Conservation (phyloP, 2,329 filamentous ascomycete species). For the Metarhizium guizhouense region DNA sequence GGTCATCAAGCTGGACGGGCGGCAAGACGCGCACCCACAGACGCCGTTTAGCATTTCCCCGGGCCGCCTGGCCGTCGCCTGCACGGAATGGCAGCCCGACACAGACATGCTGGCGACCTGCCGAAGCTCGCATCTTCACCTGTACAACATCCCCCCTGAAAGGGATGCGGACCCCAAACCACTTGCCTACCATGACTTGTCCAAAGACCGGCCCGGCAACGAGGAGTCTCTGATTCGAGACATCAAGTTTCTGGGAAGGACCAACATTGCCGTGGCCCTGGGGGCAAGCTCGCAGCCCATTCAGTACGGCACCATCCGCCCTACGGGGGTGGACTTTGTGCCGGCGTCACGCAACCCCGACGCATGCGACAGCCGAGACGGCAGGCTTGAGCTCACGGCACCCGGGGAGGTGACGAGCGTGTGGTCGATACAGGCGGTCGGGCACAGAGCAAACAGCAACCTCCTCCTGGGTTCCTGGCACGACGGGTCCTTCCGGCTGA, state of each 20-base stretch:
- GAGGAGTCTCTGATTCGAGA: constrained; percentile 19
- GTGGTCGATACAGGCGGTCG: constrained; percentile 37
- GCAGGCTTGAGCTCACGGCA: no score
- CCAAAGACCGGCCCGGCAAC: constrained; percentile 7
- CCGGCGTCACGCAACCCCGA: constrained; percentile 23
- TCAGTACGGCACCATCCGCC: constrained; percentile 36
- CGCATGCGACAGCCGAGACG: no score
- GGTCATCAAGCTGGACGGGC: constrained; percentile 10
- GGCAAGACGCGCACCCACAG: no score
- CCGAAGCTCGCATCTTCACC: constrained; percentile 19
- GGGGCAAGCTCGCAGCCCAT: constrained; percentile 33
- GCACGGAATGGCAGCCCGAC: constrained; percentile 23
- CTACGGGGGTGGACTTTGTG: constrained; percentile 32
- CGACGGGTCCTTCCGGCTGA: constrained; percentile 41
- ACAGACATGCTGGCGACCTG: constrained; percentile 21
- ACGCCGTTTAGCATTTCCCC: constrained; percentile 4
- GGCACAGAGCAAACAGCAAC: constrained; percentile 24
- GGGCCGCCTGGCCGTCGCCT: constrained; percentile 21
- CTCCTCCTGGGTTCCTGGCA: constrained; percentile 44
- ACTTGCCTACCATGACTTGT: constrained; percentile 17
- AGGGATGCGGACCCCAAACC: constrained; percentile 10
- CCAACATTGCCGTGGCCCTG: constrained; percentile 36
- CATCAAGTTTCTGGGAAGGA: constrained; percentile 36
- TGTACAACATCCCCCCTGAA: constrained; percentile 17
- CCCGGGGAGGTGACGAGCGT: constrained; percentile 24